Conservation (phyloP, 73 alveolate species). For the Stentor roeselii region DNA sequence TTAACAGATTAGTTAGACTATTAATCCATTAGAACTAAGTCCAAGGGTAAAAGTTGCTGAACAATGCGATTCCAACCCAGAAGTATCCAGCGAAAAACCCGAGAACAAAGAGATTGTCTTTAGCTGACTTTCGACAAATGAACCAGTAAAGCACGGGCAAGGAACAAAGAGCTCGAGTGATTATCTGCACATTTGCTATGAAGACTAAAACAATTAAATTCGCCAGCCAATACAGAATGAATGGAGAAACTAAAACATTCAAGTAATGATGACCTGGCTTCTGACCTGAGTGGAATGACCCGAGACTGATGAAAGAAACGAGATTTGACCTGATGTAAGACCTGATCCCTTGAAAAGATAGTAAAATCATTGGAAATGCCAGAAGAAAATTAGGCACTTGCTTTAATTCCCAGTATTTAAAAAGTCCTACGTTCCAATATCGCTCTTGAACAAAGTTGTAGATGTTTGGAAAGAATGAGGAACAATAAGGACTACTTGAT, state of each 20-base stretch:
- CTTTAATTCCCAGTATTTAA: conserved; percentile 24
- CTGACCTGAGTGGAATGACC: neutral
- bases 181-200: conserved; percentile 24
- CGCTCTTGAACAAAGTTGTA: conserved; percentile 8
- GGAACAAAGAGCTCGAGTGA: neutral
- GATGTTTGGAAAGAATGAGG: neutral
- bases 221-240: neutral
- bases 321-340: neutral
- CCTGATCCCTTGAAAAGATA: neutral
- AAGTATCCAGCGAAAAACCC: neutral
- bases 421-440: conserved; percentile 24
- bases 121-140: neutral
- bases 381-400: conserved; percentile 26
- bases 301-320: neutral
- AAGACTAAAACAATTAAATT: neutral
- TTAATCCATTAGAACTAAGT: no score
- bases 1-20: conserved; percentile 24
- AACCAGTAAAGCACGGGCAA: conserved; percentile 6
- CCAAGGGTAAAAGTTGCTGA: conserved; percentile 20
- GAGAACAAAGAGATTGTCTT: neutral
- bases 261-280: neutral
- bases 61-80: neutral
- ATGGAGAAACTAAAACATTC: neutral
- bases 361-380: conserved; percentile 22
- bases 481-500: conserved; percentile 31